Evolutionary conservation across 352 stramenopile genomes (phyloP).

Genomic region (Globisporangium uncinulatum): DNA sequence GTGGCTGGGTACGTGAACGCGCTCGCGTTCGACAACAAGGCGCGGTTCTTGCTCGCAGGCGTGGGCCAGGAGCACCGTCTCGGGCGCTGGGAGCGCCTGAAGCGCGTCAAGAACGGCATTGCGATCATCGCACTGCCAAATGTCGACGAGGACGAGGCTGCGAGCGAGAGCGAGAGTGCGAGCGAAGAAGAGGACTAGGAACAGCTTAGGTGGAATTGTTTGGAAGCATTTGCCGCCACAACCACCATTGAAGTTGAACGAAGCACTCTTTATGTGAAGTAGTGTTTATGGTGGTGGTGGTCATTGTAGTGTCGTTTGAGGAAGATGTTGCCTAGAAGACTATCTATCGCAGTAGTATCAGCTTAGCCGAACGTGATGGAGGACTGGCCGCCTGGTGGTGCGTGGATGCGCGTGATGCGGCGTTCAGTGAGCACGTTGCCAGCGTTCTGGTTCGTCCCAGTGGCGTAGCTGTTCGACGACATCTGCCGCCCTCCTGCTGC

Average conservation of each 20-base stretch:
- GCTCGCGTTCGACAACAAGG: conserved; percentile 70
- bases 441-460: conserved; percentile 79
- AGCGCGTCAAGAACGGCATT: conserved; percentile 86
- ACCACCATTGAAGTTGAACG: not conserved
- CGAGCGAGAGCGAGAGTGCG: conserved; percentile 24
- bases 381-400: conserved; percentile 76
- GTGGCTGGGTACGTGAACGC: conserved; percentile 69
- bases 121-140: conserved; percentile 83
- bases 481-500: conserved; percentile 6
- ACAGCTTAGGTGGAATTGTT: not conserved
- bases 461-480: conserved; percentile 86
- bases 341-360: not conserved
- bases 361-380: conserved; percentile 72
- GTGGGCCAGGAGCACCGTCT: conserved; percentile 91
- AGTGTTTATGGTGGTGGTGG: not conserved
- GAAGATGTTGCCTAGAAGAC: not conserved
- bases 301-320: not conserved
- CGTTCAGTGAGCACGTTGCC: conserved; percentile 89
- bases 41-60: conserved; percentile 86
- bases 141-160: conserved; percentile 29
- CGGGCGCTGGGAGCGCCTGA: conserved; percentile 88
- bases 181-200: conserved; percentile 20
- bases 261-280: not conserved
- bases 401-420: conserved; percentile 87
- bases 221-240: not conserved